These are phyloP conservation scores for Cladorrhinum sp. DNA, from an alignment of 2,329 filamentous ascomycete species.

Conservation along the genomic window DNA sequence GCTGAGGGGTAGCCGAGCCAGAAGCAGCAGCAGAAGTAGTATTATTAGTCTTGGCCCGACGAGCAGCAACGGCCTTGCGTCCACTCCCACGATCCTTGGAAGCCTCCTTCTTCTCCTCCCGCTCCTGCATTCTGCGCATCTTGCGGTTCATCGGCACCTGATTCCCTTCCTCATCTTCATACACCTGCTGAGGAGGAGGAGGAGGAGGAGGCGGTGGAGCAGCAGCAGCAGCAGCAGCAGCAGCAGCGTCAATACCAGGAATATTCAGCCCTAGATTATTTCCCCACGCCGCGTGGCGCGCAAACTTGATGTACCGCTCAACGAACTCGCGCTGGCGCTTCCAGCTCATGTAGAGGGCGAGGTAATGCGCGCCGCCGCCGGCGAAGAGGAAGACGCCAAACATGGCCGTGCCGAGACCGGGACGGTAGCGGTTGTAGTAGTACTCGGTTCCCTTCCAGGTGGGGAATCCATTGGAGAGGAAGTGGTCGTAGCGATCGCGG, in stretches of 20 bases:
- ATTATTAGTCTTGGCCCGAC: slow-evolving; percentile 31
- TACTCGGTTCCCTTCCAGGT: slow-evolving; percentile 97
- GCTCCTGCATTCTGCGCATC: slow-evolving; percentile 85
- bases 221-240: slow-evolving; percentile 41
- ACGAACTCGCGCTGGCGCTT: slow-evolving; percentile 89
- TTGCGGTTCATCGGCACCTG: slow-evolving; percentile 71
- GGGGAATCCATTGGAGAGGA: slow-evolving; percentile 88
- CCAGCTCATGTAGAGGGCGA: slow-evolving; percentile 80
- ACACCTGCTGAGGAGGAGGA: slow-evolving; percentile 37
- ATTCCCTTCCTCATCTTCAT: slow-evolving; percentile 47
- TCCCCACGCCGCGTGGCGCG: slow-evolving; percentile 85
- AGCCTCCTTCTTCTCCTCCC: slow-evolving; percentile 70
- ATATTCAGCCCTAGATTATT: slow-evolving; percentile 65
- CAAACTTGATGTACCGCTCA: slow-evolving; percentile 85
- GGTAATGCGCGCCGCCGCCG: slow-evolving; percentile 84
- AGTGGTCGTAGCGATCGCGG: slow-evolving; percentile 90
- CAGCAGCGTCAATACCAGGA: slow-evolving; percentile 56
- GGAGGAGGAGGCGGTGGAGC: slow-evolving; percentile 37
- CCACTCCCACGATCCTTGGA: slow-evolving; percentile 46
- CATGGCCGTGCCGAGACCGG: slow-evolving; percentile 82
- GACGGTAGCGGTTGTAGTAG: slow-evolving; percentile 93
- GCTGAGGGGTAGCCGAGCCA: slow-evolving; percentile 53
- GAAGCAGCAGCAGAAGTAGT: slow-evolving; percentile 34
- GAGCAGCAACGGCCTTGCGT: slow-evolving; percentile 35
- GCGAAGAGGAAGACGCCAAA: slow-evolving; percentile 76